Conservation (phyloP, 1,284 basidiomycete species). For the Fistulina hepatica region DNA sequence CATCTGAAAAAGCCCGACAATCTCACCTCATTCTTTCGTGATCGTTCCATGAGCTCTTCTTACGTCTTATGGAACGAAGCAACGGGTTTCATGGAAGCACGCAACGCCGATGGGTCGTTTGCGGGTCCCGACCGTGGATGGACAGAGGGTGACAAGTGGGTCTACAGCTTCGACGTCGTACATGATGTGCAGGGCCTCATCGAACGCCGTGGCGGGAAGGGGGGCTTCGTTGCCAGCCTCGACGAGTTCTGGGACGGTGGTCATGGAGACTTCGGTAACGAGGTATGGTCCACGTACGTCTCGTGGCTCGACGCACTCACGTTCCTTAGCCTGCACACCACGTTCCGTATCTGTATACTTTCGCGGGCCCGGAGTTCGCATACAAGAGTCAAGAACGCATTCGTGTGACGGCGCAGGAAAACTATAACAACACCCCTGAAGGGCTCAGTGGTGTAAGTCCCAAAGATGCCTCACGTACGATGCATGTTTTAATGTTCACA, state of each 20-base stretch:
- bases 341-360: constrained; percentile 72
- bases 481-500: constrained; percentile 19
- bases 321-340: constrained; percentile 59
- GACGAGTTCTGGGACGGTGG: constrained; percentile 73
- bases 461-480: not conserved
- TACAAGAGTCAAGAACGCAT: constrained; percentile 58
- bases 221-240: constrained; percentile 53
- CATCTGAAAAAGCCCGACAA: constrained; percentile 39
- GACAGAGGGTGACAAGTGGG: constrained; percentile 83
- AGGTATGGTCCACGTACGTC: constrained; percentile 32
- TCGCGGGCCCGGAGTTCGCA: constrained; percentile 51
- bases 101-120: constrained; percentile 58
- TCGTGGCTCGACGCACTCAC: not conserved
- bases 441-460: not conserved
- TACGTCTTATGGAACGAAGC: constrained; percentile 61
- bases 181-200: constrained; percentile 62
- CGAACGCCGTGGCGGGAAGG: constrained; percentile 51
- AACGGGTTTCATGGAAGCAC: constrained; percentile 76
- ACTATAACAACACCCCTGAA: not conserved
- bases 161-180: constrained; percentile 69
- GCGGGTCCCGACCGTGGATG: constrained; percentile 62
- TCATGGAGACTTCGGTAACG: constrained; percentile 78
- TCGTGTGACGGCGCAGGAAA: constrained; percentile 38
- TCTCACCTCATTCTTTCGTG: constrained; percentile 36
- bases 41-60: constrained; percentile 44